Conservation (phyloP, 257 asterid genomes). For the Scutellaria baicalensis region DNA sequence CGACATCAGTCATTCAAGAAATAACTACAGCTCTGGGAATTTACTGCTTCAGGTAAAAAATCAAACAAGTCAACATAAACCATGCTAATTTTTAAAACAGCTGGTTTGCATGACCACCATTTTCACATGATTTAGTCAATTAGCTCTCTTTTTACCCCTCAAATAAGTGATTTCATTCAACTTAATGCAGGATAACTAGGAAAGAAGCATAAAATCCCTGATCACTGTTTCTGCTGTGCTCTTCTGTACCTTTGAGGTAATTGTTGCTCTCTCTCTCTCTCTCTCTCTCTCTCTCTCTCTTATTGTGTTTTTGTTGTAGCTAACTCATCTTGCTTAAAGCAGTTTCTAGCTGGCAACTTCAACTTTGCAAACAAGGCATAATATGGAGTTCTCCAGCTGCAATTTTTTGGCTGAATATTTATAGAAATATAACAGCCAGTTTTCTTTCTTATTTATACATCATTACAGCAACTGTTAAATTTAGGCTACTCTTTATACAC, state of each 20-base stretch:
- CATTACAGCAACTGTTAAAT: neutral
- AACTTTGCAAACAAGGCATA: neutral
- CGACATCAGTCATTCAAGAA: constrained; percentile 83
- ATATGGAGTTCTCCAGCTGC: constrained; percentile 5
- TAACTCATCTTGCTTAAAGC: neutral
- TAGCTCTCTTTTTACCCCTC: neutral
- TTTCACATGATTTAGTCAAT: neutral
- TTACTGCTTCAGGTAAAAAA: constrained; percentile 75
- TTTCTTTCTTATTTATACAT: neutral
- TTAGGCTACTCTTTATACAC: neutral
- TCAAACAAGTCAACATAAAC: constrained; percentile 9
- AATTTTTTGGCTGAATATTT: neutral
- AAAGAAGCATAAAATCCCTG: constrained; percentile 67
- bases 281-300: neutral
- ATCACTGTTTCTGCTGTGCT: neutral
- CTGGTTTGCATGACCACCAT: neutral
- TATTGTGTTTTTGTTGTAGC: neutral
- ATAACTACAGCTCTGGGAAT: constrained; percentile 92
- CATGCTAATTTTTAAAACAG: neutral
- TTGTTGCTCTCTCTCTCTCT: neutral
- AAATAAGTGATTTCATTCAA: neutral
- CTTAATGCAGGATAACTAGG: constrained; percentile 73
- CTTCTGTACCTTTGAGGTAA: neutral
- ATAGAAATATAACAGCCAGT: neutral
- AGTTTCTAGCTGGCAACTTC: constrained; percentile 1